Evolutionary conservation across 1,284 basidiomycete species (phyloP), one percentile per base, ranked within the genome.

Genomic region (Cutaneotrichosporon dermatis): DNA sequence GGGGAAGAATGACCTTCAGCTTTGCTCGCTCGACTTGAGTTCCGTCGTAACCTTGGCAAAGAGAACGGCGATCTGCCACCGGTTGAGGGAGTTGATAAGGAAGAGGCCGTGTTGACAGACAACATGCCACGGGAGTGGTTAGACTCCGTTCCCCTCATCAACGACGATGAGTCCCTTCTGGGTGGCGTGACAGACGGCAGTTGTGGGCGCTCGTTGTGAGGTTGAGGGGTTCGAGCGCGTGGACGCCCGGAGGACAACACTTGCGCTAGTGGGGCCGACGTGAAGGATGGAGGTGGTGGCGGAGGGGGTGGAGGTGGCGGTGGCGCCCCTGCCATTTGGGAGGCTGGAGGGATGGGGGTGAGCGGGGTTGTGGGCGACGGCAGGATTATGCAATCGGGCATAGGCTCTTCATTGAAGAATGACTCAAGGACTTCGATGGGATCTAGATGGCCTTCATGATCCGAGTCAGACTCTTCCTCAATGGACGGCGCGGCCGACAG

Each of bases 351-450:
- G 50, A 5, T 9, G 36, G 11, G 13, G 7, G n/a, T 16, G 37
- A 6, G 7, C 36, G 8, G 37, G 13, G 7, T 6, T 11, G 39
- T 13, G 15, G 36, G 35, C 7, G 6, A n/a, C 33, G 40, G 39
- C 15, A 51, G 16, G 39, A 41, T 16, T 25, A 60, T 44, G 51
- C 59, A 60, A 4, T 55, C 36, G 4, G 55, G 49, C 33, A 43
- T 12, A 6, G 51, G 44, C 10, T 55, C 52, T 10, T 60, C 53
- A 36, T 55, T 15, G 43, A 57, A 63, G 39, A 63, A 60, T 8
- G 52, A 50, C 36, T 63, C 58, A 3, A 63, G 51, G 3, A 60
- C 59, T 16, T 63, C 62, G 11, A 60, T 37, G 2, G 62, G 55
- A 35, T 55, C 56, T 12, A 63, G 51, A 1, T 43, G 49, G 2